These are phyloP conservation scores for Bremia lactucae DNA, from an alignment of 352 stramenopile genomes.

Conservation along the genomic window DNA sequence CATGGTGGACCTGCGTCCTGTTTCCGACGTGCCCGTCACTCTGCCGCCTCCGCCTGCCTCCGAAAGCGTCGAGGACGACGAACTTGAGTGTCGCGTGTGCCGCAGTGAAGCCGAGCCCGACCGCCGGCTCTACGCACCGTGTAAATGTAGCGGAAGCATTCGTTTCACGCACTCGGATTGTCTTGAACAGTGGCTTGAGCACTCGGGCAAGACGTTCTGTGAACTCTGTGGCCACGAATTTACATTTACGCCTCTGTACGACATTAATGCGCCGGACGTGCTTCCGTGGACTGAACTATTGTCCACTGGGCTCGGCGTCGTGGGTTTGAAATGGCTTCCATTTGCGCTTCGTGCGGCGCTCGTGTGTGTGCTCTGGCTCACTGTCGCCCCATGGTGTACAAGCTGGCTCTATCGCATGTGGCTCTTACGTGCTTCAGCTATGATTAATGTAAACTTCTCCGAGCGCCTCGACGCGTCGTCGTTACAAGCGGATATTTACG, in stretches of 20 bases:
- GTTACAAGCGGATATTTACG: conserved; percentile 79
- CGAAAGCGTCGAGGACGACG: conserved; percentile 15
- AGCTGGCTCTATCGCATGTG: conserved; percentile 92
- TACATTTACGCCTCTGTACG: conserved; percentile 88
- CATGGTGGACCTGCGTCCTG: conserved; percentile 11
- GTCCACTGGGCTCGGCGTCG: conserved; percentile 65
- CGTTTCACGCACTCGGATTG: conserved; percentile 91
- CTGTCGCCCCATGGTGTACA: conserved; percentile 83
- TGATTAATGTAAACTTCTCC: conserved; percentile 78
- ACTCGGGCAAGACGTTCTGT: conserved; percentile 87
- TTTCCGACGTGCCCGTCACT: not conserved
- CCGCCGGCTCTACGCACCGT: conserved; percentile 74
- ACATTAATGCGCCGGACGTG: conserved; percentile 71
- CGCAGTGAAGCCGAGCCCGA: conserved; percentile 80
- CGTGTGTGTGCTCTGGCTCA: conserved; percentile 79
- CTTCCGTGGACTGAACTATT: conserved; percentile 85
- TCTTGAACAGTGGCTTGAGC: conserved; percentile 88
- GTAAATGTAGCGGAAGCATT: conserved; percentile 93
- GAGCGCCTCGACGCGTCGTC: conserved; percentile 65
- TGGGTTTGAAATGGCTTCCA: conserved; percentile 84
- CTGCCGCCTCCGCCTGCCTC: not conserved
- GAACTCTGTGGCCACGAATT: conserved; percentile 91
- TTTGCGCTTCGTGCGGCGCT: conserved; percentile 65
- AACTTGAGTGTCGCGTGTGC: conserved; percentile 89
- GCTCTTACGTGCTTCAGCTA: conserved; percentile 78